These are phyloP conservation scores for Nicotiana tabacum DNA, from an alignment of 257 asterid species.

Conservation along the genomic window DNA sequence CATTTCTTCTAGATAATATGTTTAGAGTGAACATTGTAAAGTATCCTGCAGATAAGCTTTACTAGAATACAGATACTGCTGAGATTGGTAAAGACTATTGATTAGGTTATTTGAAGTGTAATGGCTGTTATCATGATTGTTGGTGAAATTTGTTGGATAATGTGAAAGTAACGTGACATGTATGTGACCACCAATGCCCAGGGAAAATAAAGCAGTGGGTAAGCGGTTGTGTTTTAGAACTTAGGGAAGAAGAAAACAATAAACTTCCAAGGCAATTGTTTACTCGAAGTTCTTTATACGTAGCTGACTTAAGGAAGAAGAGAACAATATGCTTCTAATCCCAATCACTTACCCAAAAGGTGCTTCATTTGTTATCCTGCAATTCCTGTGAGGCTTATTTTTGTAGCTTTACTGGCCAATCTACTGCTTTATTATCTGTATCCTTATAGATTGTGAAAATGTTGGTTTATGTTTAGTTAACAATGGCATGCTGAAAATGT, in stretches of 20 bases:
- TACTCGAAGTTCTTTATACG: background rate
- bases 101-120: background rate
- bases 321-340: background rate
- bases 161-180: background rate
- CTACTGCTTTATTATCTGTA: background rate
- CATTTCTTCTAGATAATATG: background rate
- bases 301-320: background rate
- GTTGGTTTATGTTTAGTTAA: no score
- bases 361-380: background rate
- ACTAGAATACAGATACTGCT: background rate
- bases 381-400: background rate
- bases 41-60: background rate
- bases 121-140: background rate
- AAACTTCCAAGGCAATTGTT: background rate
- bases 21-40: background rate
- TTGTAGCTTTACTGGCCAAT: background rate
- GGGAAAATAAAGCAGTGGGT: background rate
- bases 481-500: no score
- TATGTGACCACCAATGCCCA: background rate
- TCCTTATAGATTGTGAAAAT: background rate
- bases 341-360: background rate
- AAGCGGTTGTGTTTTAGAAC: background rate
- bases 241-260: background rate
- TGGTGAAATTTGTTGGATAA: background rate
- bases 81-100: background rate